Evolutionary conservation across 2,329 filamentous ascomycete species (phyloP).

Genomic region (Cladosporium austrohemisphaericum): DNA sequence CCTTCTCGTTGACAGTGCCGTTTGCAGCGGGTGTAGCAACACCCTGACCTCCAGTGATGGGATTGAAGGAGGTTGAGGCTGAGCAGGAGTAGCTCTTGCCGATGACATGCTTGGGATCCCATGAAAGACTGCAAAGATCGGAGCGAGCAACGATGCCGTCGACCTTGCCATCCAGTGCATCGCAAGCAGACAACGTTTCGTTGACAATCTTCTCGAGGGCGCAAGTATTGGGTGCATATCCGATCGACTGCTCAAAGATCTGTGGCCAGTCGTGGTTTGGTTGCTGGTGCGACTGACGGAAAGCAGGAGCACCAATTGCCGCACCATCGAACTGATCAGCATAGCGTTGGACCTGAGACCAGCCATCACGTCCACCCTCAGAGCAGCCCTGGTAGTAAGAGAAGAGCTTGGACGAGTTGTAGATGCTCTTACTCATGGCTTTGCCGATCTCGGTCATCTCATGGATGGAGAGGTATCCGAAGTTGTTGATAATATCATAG

Average conservation of each 20-base stretch:
- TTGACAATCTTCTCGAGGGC: conserved; percentile 53
- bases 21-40: conserved; percentile 29
- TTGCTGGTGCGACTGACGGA: conserved; percentile 47
- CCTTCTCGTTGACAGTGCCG: conserved; percentile 33
- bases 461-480: conserved; percentile 49
- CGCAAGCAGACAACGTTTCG: conserved; percentile 53
- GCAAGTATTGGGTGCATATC: conserved; percentile 44
- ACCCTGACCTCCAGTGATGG: conserved; percentile 6
- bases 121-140: conserved; percentile 46
- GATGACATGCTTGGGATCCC: conserved; percentile 45
- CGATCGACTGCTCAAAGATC: conserved; percentile 38
- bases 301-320: conserved; percentile 46
- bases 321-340: conserved; percentile 48
- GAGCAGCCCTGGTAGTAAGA: conserved; percentile 55
- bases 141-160: conserved; percentile 53
- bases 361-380: conserved; percentile 50
- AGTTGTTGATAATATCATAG: conserved; percentile 49
- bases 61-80: conserved; percentile 25
- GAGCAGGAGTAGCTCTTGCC: conserved; percentile 47
- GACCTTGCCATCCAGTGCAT: conserved; percentile 52
- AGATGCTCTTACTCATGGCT: conserved; percentile 41
- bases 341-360: conserved; percentile 51
- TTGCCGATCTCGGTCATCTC: conserved; percentile 52
- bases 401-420: conserved; percentile 35
- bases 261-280: conserved; percentile 41